These are phyloP conservation scores for Radiomyces spectabilis DNA, from an alignment of 192 early-diverging fungal genomes.

Conservation along the genomic window DNA sequence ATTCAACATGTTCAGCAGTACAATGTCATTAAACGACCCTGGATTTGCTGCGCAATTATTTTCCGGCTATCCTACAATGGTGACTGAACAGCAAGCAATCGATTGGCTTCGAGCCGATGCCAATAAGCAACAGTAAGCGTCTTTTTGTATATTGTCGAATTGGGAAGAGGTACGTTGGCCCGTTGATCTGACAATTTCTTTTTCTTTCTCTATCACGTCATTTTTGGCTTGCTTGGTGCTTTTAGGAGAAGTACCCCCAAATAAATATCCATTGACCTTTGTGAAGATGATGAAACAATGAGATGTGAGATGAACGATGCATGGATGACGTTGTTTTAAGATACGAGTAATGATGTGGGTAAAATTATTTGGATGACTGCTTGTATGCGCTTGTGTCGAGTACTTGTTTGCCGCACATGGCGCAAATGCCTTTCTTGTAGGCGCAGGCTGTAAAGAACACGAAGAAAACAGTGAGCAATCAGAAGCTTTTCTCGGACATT, in stretches of 20 bases:
- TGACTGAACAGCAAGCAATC: not conserved
- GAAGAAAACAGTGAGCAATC: not conserved
- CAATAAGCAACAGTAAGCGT: not conserved
- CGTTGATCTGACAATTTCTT: not conserved
- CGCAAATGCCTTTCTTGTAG: conserved; percentile 57
- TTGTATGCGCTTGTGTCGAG: conserved; percentile 49
- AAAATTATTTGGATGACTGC: conserved; percentile 48
- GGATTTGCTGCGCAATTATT: too few species aligned
- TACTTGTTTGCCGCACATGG: conserved; percentile 52
- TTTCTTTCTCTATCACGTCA: not conserved
- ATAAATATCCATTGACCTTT: not conserved
- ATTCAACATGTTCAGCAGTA: too few species aligned
- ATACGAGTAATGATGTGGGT: not conserved
- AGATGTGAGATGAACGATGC: not conserved
- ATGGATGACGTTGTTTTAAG: not conserved
- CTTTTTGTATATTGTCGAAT: not conserved
- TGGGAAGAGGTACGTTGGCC: not conserved
- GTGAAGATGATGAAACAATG: not conserved
- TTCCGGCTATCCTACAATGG: not conserved
- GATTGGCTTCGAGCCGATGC: not conserved
- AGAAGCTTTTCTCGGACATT: not conserved
- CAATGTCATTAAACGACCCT: too few species aligned
- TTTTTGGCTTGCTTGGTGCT: not conserved
- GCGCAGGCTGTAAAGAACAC: conserved; percentile 34
- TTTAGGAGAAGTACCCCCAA: not conserved